Evolutionary conservation across 1,284 basidiomycete species (phyloP), one percentile per base, ranked within the genome.

Genomic region (Ganoderma multipileum): DNA sequence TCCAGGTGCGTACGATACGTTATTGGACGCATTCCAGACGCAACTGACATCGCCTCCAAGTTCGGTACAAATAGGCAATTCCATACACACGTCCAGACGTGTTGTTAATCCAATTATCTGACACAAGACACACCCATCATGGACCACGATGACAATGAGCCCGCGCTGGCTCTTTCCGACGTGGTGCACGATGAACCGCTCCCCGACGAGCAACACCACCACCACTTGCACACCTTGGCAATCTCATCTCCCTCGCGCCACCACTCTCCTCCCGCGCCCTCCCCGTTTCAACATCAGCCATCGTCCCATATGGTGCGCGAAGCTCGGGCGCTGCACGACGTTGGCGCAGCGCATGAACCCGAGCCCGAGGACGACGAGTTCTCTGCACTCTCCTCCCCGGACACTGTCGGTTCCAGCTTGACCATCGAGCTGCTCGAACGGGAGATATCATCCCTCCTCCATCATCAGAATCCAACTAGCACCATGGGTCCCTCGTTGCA

Each of bases 151-250:
- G 76, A 76, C 66, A 76, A 75, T 75, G 87, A 86, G 73, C 85
- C 86, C 69, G 85, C 87, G 71, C 85, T 93, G 70, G 85, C 88
- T 76, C 86, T 93, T 73, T 93, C 91, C 59, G 92, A 93, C 79
- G 92, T 93, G 77, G 90, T 93, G 54, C 90, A 92, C 77, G 90
- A 92, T 75, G 89, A 91, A 68, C 85, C 89, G 47, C 85, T 91
- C 18, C 73, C 68, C 55, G 73, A 76, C 65, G 73, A 75, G 68
- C 71, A 73, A 72, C 83, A 82, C 73, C 81, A 87, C 73, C 81
- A 86, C 66, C 70, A 71, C 42, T 12, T 62, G 26, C 61, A 44
- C 9, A 42, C 68, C 63, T 50, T 75, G 61, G 42, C 74, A 63
- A 36, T 73, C 65, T 60, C 68, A 63, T 61, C 72, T 12, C 68